phyloP scores from a whole-genome alignment of 805 yeast species.

The Saccharomyces cerevisiae region DNA sequence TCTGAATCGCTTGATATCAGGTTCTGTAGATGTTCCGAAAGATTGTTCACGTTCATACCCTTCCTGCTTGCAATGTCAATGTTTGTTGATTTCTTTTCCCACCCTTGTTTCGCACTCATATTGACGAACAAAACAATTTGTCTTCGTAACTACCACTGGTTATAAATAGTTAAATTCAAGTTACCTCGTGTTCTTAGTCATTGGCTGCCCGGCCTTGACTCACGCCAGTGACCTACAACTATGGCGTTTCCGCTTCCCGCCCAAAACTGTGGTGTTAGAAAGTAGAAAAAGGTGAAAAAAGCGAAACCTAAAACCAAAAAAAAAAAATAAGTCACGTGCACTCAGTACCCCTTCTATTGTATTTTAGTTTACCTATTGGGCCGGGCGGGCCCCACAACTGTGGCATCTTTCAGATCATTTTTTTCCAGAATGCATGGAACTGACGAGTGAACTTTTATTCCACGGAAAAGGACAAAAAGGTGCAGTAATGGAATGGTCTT shows the following conservation, averaged over 20 bases:
- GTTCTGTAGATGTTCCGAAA: slow-evolving; percentile 15
- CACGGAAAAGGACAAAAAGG: background rate
- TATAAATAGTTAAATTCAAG: background rate
- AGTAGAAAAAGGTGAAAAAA: background rate
- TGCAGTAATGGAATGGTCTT: background rate
- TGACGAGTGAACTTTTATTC: background rate
- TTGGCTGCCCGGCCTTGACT: background rate
- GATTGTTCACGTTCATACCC: background rate
- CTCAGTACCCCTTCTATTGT: background rate
- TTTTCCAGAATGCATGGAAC: background rate
- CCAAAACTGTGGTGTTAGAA: background rate
- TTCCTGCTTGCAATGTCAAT: background rate
- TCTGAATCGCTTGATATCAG: slow-evolving; percentile 23
- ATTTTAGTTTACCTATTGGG: background rate
- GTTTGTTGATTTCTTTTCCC: background rate
- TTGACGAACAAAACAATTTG: background rate
- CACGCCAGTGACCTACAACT: background rate
- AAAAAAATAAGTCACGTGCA: background rate
- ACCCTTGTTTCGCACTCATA: background rate
- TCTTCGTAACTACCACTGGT: background rate
- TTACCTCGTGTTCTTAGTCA: background rate
- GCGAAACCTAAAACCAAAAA: background rate
- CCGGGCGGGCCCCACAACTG: background rate
- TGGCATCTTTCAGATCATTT: background rate
- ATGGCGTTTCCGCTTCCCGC: background rate